Base-by-base conservation (phyloP, 2,329 filamentous ascomycete species). In the Aspergillus proliferans region DNA sequence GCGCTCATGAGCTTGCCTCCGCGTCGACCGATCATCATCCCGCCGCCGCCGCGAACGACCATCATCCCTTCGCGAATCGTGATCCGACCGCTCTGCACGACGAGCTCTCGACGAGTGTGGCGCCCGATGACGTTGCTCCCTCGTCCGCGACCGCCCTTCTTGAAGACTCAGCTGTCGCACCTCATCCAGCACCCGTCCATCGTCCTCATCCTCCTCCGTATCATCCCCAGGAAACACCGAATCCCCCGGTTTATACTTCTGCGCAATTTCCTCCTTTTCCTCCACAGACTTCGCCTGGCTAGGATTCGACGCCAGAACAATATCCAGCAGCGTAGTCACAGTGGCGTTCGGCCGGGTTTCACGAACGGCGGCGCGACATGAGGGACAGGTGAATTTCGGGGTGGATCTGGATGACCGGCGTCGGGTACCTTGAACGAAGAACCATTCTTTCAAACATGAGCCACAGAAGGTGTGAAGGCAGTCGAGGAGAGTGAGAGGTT, bases 381-480 rank as follows among this genome's bases (percentile, higher is more conserved):
- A 87, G 38, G 93, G 93, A 72, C 93, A 98, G 42, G 90, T 96
- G 68, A 89, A 95, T 42, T 78, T 79, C 47, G 77, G 72, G 6
- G 66, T 55, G 15, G 63, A 79, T 64, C 54, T 71, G 59, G 61
- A 75, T 52, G 60, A 78, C 62, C 57, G 77, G 63, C 47, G 74
- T 58, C 54, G 81, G 26, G 77, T 75, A 34, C 84, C 84, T 68
- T 95, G 89, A 70, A 84, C 93, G 54, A 77, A 75, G 67, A 97
- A 98, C 93, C 93, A 98, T 74, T 95, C 89, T 69, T 95, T 95
- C 51, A 97, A 71, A 66, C 93, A 98, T 36, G 88, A 87, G 55
- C 91, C 93, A 75, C 93, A 98, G 71, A 94, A 98, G 42, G 92
- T 96, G 72, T 95, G 90, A 41, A 95, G 81, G 67, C 90, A 95